Percentiles rank a stretch among this genome's conserved stretches.
Conservation (phyloP, 768 basidiomycete species). For the Suillus subluteus region DNA sequence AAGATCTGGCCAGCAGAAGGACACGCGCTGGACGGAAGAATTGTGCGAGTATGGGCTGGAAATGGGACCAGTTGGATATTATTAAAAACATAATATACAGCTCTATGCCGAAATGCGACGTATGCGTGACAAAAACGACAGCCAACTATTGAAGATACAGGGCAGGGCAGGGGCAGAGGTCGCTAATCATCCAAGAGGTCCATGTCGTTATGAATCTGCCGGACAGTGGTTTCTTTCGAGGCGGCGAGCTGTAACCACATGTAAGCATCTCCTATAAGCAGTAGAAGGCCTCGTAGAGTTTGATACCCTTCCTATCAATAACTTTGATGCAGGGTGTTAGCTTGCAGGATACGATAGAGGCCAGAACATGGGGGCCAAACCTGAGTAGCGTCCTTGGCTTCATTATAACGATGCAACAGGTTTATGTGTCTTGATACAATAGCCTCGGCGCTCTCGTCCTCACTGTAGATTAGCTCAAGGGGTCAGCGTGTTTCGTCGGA, state of each 20-base stretch:
- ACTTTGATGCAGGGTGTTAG: slow-evolving; percentile 43
- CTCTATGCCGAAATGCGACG: neutral
- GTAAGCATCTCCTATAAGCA: slow-evolving; percentile 15
- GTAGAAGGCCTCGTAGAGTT: slow-evolving; percentile 5
- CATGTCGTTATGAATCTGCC: slow-evolving; percentile 74
- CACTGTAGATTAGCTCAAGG: slow-evolving; percentile 29
- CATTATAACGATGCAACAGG: slow-evolving; percentile 76
- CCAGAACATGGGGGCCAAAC: slow-evolving; percentile 33
- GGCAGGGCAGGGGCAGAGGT: neutral
- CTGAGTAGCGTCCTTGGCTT: slow-evolving; percentile 84
- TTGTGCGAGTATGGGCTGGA: slow-evolving; percentile 32
- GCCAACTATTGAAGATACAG: neutral
- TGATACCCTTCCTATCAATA: slow-evolving; percentile 75
- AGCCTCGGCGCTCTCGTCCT: slow-evolving; percentile 52
- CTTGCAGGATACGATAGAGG: neutral
- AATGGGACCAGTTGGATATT: slow-evolving; percentile 39
- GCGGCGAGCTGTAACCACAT: slow-evolving; percentile 61
- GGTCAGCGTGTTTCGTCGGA: neutral
- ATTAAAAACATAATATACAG: slow-evolving; percentile 23
- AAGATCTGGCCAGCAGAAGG: slow-evolving; percentile 53
- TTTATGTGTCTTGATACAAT: slow-evolving; percentile 72
- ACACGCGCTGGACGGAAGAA: slow-evolving; percentile 16
- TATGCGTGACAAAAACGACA: neutral
- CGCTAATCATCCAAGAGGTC: slow-evolving; percentile 51
- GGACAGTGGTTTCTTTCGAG: slow-evolving; percentile 68